Evolutionary conservation across 805 yeast genomes (phyloP).

Genomic region (Saturnispora mendoncae): DNA sequence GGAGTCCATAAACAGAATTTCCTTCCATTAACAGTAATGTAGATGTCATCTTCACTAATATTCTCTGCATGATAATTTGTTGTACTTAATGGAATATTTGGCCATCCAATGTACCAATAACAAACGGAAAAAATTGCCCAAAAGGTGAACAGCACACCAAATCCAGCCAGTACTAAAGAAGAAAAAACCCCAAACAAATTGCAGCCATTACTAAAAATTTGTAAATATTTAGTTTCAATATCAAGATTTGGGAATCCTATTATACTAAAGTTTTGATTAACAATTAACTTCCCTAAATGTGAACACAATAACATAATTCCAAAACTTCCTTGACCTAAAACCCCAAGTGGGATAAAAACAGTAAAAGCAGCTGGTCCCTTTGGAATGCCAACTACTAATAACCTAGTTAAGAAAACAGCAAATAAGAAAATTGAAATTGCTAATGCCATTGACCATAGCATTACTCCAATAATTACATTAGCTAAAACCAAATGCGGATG

Average conservation of each 20-base stretch:
- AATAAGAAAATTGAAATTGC: conserved; percentile 26
- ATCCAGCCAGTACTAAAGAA: conserved; percentile 25
- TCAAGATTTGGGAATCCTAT: conserved; percentile 3
- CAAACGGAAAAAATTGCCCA: conserved; percentile 12
- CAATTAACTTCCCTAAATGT: conserved; percentile 16
- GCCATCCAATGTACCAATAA: conserved; percentile 16
- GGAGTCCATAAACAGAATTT: conserved; percentile 30
- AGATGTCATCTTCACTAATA: conserved; percentile 31
- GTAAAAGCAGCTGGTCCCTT: conserved; percentile 46
- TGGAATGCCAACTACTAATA: conserved; percentile 53
- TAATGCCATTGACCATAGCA: conserved; percentile 66
- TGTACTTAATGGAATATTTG: conserved; percentile 4
- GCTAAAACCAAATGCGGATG: conserved; percentile 34
- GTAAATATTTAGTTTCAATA: neutral
- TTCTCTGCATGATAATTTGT: conserved; percentile 4
- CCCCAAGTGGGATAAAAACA: conserved; percentile 73
- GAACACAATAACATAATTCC: conserved; percentile 37
- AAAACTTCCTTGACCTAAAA: conserved; percentile 77
- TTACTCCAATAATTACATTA: conserved; percentile 43
- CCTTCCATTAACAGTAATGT: conserved; percentile 26
- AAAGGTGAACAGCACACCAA: conserved; percentile 33
- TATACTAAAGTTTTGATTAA: neutral
- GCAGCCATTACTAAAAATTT: neutral
- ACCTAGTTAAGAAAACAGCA: conserved; percentile 54
- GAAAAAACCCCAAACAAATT: conserved; percentile 15